Conservation (phyloP, 1,284 basidiomycete genomes). For the Boletus semigastroideus region DNA sequence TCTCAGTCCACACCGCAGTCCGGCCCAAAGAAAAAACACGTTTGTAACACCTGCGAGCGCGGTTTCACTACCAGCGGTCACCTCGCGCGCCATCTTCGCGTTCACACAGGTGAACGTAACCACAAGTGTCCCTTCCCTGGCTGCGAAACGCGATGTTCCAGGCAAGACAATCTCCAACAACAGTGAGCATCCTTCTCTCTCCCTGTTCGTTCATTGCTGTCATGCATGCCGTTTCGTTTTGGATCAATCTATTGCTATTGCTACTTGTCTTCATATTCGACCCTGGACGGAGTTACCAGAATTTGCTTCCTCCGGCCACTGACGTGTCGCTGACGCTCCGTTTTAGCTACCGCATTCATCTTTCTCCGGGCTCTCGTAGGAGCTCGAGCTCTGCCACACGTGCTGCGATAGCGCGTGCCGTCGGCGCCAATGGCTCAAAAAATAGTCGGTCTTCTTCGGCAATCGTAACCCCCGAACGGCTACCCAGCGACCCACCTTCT, state of each 20-base stretch:
- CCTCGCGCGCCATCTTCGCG: conserved; percentile 75
- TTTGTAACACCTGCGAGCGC: conserved; percentile 65
- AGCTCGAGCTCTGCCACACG: conserved; percentile 52
- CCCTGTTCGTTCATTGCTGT: conserved; percentile 5
- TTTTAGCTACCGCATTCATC: conserved; percentile 66
- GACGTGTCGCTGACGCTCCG: conserved; percentile 16
- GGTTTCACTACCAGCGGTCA: conserved; percentile 84
- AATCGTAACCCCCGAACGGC: conserved; percentile 21
- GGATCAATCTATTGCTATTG: neutral
- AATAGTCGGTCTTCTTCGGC: conserved; percentile 22
- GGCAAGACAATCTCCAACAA: conserved; percentile 81
- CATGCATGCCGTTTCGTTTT: neutral
- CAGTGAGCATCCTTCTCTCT: conserved; percentile 52
- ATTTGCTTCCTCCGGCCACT: conserved; percentile 9
- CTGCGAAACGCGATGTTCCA: conserved; percentile 76
- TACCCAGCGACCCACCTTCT: conserved; percentile 36
- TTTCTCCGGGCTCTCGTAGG: conserved; percentile 68
- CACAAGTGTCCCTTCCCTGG: conserved; percentile 82
- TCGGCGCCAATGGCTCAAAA: conserved; percentile 32
- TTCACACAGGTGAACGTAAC: conserved; percentile 82
- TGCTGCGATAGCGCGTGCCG: conserved; percentile 47
- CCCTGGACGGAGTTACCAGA: conserved; percentile 8
- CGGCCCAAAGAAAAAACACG: conserved; percentile 55
- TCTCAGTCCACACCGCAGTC: neutral
- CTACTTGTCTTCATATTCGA: conserved; percentile 10